phyloP scores from a whole-genome alignment of 2,329 filamentous ascomycete species.

The Fusarium buharicum region DNA sequence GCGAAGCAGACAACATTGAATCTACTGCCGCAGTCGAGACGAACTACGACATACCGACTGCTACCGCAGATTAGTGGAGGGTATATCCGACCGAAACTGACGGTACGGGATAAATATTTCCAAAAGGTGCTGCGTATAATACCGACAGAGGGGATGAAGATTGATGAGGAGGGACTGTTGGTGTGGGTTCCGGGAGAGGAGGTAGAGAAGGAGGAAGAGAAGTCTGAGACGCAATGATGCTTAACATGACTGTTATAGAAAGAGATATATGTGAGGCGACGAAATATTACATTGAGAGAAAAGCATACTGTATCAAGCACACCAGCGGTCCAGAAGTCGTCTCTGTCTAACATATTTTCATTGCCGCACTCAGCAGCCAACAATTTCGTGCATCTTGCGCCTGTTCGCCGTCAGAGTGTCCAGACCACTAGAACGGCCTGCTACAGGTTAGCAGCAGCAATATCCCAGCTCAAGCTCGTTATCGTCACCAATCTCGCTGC shows the following conservation, averaged over 20 bases:
- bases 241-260: conserved; percentile 11
- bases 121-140: conserved; percentile 87
- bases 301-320: too few species aligned
- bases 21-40: conserved; percentile 82
- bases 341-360: too few species aligned
- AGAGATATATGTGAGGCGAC: conserved; percentile 4
- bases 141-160: conserved; percentile 77
- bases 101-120: conserved; percentile 90
- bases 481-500: too few species aligned
- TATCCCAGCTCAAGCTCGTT: too few species aligned
- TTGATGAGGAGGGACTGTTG: conserved; percentile 71
- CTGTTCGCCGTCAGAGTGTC: too few species aligned
- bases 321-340: too few species aligned
- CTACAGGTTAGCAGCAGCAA: too few species aligned
- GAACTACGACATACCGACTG: conserved; percentile 77
- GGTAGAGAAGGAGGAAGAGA: conserved; percentile 37
- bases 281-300: too few species aligned
- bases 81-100: conserved; percentile 78
- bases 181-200: conserved; percentile 65
- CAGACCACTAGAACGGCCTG: too few species aligned
- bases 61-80: conserved; percentile 72
- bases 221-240: conserved; percentile 15
- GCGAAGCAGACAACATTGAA: conserved; percentile 83
- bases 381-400: too few species aligned
- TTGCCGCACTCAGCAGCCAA: too few species aligned